phyloP scores from a whole-genome alignment of 2,329 filamentous ascomycete genomes.

The Byssochlamys sp. region DNA sequence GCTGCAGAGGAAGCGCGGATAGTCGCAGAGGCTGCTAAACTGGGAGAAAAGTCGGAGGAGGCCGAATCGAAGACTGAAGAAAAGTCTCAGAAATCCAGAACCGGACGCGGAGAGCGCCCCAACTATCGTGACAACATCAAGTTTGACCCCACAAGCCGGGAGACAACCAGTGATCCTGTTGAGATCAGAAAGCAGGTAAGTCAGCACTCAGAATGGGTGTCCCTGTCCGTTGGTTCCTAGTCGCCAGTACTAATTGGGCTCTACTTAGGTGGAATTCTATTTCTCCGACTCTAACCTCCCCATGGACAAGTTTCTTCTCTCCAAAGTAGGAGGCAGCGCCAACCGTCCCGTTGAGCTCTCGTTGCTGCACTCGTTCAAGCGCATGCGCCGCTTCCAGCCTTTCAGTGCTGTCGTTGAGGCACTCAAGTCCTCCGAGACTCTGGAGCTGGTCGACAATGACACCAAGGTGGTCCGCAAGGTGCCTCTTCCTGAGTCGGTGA shows the following conservation, averaged over 20 bases:
- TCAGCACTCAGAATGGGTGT: not conserved
- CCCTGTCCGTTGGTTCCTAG: not conserved
- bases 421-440: conserved; percentile 62
- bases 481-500: conserved; percentile 48
- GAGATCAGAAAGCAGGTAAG: conserved; percentile 75
- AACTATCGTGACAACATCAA: conserved; percentile 51
- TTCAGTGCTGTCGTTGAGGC: conserved; percentile 75
- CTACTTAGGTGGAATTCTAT: conserved; percentile 76
- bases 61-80: conserved; percentile 21
- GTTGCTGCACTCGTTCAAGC: conserved; percentile 76
- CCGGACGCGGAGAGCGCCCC: conserved; percentile 17
- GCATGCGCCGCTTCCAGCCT: conserved; percentile 90
- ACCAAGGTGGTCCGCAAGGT: conserved; percentile 67
- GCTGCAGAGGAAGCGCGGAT: conserved; percentile 30
- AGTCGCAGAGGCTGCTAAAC: conserved; percentile 27
- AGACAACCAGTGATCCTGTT: conserved; percentile 65
- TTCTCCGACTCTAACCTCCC: conserved; percentile 86
- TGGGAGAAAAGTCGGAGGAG: conserved; percentile 30
- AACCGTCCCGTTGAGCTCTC: conserved; percentile 64
- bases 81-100: conserved; percentile 13
- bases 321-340: conserved; percentile 65
- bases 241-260: not conserved
- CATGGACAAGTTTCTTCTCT: conserved; percentile 77
- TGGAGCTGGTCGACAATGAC: conserved; percentile 66
- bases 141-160: conserved; percentile 57